These are phyloP conservation scores for Nakaseomyces delphensis DNA, from an alignment of 1,139 yeast genomes.

Conservation along the genomic window DNA sequence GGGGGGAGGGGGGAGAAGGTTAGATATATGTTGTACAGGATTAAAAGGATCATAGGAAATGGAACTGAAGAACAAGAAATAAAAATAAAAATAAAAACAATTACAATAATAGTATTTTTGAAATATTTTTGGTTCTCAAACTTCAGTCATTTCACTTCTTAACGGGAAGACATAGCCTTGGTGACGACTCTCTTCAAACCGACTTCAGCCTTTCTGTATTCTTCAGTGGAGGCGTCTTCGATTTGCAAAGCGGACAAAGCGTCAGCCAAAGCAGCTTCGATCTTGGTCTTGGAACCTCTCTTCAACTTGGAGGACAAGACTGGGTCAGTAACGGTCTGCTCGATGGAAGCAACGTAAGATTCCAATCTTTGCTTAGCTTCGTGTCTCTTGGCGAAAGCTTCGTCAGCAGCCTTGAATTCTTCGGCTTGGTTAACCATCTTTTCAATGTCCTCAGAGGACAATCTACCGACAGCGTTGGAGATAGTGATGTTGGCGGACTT, in stretches of 20 bases:
- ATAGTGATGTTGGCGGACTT: slow-evolving; percentile 99
- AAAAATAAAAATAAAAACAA: not conserved
- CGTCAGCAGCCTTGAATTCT: slow-evolving; percentile 97
- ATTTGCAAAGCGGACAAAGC: slow-evolving; percentile 97
- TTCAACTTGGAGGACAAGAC: slow-evolving; percentile 96
- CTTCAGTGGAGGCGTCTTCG: slow-evolving; percentile 94
- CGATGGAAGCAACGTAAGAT: slow-evolving; percentile 97
- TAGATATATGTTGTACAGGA: slow-evolving; percentile 4
- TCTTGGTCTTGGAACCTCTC: slow-evolving; percentile 96
- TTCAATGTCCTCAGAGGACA: slow-evolving; percentile 94
- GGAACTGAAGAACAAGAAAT: not conserved
- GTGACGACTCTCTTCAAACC: slow-evolving; percentile 98
- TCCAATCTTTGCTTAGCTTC: slow-evolving; percentile 99
- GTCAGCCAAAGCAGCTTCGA: slow-evolving; percentile 96
- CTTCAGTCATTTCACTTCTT: too few relatives aligned
- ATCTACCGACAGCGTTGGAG: slow-evolving; percentile 99
- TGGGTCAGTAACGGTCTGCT: slow-evolving; percentile 96
- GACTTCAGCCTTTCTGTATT: slow-evolving; percentile 98
- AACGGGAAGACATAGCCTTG: slow-evolving; percentile 99
- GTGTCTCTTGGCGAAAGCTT: slow-evolving; percentile 98
- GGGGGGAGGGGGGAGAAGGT: too few relatives aligned
- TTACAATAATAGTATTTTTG: not conserved
- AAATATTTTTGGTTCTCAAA: too few relatives aligned
- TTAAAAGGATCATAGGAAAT: slow-evolving; percentile 6
- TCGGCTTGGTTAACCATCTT: slow-evolving; percentile 98